These are phyloP conservation scores for Melampsora abietis-canadensis DNA, from an alignment of 1,284 basidiomycete genomes.

Conservation along the genomic window DNA sequence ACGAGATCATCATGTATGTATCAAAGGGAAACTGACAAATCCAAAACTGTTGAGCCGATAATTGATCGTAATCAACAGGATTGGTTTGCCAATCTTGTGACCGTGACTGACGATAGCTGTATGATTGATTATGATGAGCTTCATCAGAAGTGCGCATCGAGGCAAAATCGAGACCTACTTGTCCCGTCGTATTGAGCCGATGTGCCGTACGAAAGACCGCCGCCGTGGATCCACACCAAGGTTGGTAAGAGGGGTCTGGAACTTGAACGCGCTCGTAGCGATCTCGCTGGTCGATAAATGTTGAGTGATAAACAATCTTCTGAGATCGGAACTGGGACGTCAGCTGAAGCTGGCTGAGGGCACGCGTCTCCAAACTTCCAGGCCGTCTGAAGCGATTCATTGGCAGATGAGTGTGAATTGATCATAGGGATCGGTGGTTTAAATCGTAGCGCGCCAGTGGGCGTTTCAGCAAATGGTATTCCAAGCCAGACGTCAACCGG, in stretches of 20 bases:
- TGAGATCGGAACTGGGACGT: constrained; percentile 62
- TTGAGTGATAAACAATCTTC: constrained; percentile 60
- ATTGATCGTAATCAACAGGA: constrained; percentile 58
- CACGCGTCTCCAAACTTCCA: constrained; percentile 61
- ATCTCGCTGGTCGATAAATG: constrained; percentile 54
- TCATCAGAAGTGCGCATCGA: constrained; percentile 3
- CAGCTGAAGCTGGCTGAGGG: constrained; percentile 58
- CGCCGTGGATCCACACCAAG: constrained; percentile 66
- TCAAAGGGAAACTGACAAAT: constrained; percentile 48
- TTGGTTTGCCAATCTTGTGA: constrained; percentile 54
- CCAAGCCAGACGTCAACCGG: constrained; percentile 64
- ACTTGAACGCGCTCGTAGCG: neutral
- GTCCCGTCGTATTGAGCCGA: constrained; percentile 44
- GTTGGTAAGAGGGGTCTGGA: constrained; percentile 57
- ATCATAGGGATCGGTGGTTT: constrained; percentile 62
- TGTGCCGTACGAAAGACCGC: constrained; percentile 52
- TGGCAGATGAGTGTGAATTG: constrained; percentile 51
- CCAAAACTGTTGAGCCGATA: constrained; percentile 58
- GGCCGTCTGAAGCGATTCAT: constrained; percentile 56
- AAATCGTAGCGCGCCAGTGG: constrained; percentile 61
- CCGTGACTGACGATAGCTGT: constrained; percentile 57
- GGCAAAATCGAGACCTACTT: constrained; percentile 52
- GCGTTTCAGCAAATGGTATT: constrained; percentile 66
- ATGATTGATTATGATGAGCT: constrained; percentile 57
- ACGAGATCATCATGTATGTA: neutral